Evolutionary conservation across 2,329 filamentous ascomycete genomes (phyloP).

Genomic region (Ilyonectria sp.): DNA sequence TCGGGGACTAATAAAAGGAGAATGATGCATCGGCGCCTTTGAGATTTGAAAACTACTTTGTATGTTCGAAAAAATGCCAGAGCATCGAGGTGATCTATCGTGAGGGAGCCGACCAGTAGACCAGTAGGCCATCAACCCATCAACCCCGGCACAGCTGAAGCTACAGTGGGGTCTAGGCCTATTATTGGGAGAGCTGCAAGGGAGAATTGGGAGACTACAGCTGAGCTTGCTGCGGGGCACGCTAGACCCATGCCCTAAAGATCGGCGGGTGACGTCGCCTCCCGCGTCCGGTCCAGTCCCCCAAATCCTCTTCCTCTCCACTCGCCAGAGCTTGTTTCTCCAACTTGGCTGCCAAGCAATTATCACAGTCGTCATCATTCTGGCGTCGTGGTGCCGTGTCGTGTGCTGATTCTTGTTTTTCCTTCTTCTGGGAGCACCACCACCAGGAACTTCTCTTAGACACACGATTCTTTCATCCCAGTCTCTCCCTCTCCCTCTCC

Average conservation of each 20-base stretch:
- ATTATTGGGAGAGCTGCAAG: slow-evolving; percentile 9
- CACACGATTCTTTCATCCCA: neutral
- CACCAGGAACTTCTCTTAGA: neutral
- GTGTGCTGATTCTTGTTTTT: slow-evolving; percentile 35
- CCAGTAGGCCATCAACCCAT: neutral
- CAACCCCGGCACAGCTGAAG: slow-evolving; percentile 24
- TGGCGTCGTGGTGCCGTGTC: slow-evolving; percentile 32
- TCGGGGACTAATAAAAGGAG: too few species aligned
- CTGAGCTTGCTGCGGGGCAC: slow-evolving; percentile 23
- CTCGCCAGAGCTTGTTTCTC: slow-evolving; percentile 46
- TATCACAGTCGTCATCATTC: slow-evolving; percentile 19
- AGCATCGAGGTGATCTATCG: too few species aligned
- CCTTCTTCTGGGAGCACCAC: neutral
- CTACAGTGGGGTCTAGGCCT: slow-evolving; percentile 12
- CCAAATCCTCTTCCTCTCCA: slow-evolving; percentile 12
- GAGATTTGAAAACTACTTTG: too few species aligned
- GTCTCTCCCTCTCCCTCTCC: neutral
- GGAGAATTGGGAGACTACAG: slow-evolving; percentile 13
- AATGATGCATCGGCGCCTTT: too few species aligned
- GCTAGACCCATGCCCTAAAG: slow-evolving; percentile 21
- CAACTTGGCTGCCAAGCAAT: slow-evolving; percentile 22
- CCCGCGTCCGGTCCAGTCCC: slow-evolving; percentile 25
- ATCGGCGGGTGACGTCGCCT: slow-evolving; percentile 44
- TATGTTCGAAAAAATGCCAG: too few species aligned
- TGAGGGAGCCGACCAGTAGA: too few species aligned